Conservation (phyloP, 75 land plant species). For the Sequoiadendron giganteum region DNA sequence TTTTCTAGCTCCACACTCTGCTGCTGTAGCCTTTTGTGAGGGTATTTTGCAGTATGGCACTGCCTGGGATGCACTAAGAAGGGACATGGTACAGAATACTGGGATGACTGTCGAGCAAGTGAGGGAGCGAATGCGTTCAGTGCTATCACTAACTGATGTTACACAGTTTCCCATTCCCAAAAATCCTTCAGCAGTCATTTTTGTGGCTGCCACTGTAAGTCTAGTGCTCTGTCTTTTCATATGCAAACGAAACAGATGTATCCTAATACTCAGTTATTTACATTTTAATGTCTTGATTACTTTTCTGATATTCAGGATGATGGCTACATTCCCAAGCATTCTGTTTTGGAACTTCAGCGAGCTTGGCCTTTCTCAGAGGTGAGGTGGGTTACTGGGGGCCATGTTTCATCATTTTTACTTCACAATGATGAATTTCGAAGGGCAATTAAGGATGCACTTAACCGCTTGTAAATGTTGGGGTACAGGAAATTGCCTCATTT, state of each 20-base stretch:
- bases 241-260: neutral
- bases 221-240: neutral
- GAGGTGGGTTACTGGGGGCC: conserved; percentile 97
- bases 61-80: conserved; percentile 94
- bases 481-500: neutral
- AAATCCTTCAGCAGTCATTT: conserved; percentile 77
- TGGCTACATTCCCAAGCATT: conserved; percentile 94
- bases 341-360: conserved; percentile 78
- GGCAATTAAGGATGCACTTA: conserved; percentile 81
- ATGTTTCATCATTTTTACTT: conserved; percentile 88
- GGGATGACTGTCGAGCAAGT: conserved; percentile 87
- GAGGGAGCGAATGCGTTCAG: conserved; percentile 81
- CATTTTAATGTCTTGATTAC: neutral
- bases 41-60: conserved; percentile 87
- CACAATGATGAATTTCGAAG: conserved; percentile 82
- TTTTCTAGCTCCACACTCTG: conserved; percentile 96
- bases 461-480: conserved; percentile 53
- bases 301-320: conserved; percentile 61
- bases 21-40: conserved; percentile 95
- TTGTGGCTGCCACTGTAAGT: conserved; percentile 95
- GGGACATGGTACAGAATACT: conserved; percentile 50
- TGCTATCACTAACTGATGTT: conserved; percentile 92
- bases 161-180: conserved; percentile 92
- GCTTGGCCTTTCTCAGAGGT: conserved; percentile 99
- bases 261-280: neutral